These are phyloP conservation scores for Apophysomyces elegans DNA, from an alignment of 371 early-diverging fungal genomes.

Conservation along the genomic window DNA sequence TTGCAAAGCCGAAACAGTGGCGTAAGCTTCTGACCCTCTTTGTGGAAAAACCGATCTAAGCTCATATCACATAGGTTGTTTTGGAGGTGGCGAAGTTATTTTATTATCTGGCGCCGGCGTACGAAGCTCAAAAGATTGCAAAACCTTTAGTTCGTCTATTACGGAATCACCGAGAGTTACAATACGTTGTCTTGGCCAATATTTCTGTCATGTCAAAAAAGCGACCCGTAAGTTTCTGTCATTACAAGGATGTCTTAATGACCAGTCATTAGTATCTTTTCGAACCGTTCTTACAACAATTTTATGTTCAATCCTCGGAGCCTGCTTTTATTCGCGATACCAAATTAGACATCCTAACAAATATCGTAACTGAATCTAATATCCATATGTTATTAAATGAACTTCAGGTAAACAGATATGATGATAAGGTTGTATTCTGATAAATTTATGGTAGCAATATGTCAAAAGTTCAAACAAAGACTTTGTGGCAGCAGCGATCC, in stretches of 20 bases:
- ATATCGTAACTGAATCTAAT: conserved; percentile 67
- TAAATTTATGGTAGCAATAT: conserved; percentile 58
- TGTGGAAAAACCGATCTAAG: neutral
- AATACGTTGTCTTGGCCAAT: conserved; percentile 79
- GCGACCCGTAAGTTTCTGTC: conserved; percentile 59
- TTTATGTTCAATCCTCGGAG: conserved; percentile 83
- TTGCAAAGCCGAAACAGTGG: conserved; percentile 88
- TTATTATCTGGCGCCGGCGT: conserved; percentile 75
- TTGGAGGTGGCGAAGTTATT: conserved; percentile 75
- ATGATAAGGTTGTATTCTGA: conserved; percentile 1
- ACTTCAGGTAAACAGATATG: conserved; percentile 37
- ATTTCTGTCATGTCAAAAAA: conserved; percentile 75
- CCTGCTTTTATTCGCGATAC: conserved; percentile 76
- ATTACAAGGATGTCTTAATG: neutral
- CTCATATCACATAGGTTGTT: conserved; percentile 64
- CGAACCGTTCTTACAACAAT: conserved; percentile 72
- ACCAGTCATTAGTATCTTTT: conserved; percentile 58
- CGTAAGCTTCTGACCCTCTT: conserved; percentile 41
- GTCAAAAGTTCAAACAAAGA: conserved; percentile 73
- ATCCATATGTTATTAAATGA: conserved; percentile 56
- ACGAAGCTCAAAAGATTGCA: conserved; percentile 64
- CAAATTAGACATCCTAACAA: conserved; percentile 85
- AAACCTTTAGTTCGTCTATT: conserved; percentile 81
- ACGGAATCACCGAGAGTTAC: conserved; percentile 74
- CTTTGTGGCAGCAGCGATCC: conserved; percentile 72